phyloP scores from a whole-genome alignment of 768 basidiomycete genomes.

The Kwoniella sp. region DNA sequence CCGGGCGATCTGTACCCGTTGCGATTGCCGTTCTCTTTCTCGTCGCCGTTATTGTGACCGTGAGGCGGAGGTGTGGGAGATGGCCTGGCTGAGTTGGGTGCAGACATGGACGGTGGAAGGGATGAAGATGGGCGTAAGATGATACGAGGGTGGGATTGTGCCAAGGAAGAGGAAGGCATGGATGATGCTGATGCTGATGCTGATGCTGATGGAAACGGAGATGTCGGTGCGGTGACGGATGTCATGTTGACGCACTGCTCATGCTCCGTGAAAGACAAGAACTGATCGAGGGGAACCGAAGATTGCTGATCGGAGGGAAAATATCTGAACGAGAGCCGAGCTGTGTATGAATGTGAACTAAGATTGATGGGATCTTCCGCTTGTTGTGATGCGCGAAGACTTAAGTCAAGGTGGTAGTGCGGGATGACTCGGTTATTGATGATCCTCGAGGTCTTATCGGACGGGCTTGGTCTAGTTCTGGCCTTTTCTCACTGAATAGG shows the following conservation, averaged over 20 bases:
- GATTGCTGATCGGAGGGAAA: background rate
- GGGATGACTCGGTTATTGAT: slow-evolving; percentile 1
- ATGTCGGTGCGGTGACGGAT: slow-evolving; percentile 4
- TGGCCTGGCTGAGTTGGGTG: background rate
- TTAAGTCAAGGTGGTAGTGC: background rate
- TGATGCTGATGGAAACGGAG: slow-evolving; percentile 6
- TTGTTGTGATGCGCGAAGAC: background rate
- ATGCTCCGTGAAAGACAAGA: background rate
- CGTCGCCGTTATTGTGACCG: background rate
- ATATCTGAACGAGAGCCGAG: background rate
- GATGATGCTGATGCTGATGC: slow-evolving; percentile 6
- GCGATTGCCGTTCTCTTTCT: background rate
- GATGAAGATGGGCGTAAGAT: slow-evolving; percentile 9
- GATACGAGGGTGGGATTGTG: slow-evolving; percentile 3
- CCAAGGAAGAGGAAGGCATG: background rate
- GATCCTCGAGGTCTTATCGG: background rate
- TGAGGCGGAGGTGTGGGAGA: background rate
- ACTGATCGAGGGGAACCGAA: background rate
- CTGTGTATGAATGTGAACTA: background rate
- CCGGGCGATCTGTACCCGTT: slow-evolving; percentile 1
- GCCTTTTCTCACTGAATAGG: background rate
- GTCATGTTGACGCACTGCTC: background rate
- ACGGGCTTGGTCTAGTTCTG: background rate
- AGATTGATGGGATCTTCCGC: too few species aligned
- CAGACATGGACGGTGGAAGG: slow-evolving; percentile 5